Conservation (phyloP, 768 basidiomycete species). For the Lactarius hengduanensis region DNA sequence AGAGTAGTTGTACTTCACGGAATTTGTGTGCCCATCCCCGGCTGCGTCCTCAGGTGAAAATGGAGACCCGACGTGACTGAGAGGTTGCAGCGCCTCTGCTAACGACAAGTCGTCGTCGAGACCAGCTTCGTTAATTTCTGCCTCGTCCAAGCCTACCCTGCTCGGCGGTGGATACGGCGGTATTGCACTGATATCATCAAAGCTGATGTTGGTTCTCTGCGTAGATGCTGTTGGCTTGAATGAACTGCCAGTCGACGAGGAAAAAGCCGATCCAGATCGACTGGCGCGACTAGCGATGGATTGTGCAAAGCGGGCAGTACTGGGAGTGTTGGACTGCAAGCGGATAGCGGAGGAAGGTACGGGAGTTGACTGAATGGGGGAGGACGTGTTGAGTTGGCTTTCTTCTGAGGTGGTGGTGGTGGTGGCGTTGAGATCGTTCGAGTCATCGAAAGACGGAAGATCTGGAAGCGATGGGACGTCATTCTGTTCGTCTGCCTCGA, state of each 20-base stretch:
- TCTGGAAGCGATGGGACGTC: slow-evolving; percentile 85
- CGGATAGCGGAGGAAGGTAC: slow-evolving; percentile 48
- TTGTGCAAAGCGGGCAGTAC: slow-evolving; percentile 48
- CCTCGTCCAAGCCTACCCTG: slow-evolving; percentile 10
- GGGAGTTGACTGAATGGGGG: slow-evolving; percentile 70
- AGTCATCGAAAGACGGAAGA: slow-evolving; percentile 68
- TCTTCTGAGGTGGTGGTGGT: slow-evolving; percentile 36
- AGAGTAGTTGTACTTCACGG: slow-evolving; percentile 59
- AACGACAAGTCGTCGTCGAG: slow-evolving; percentile 47
- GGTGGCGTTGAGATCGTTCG: slow-evolving; percentile 42
- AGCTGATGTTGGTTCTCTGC: slow-evolving; percentile 39
- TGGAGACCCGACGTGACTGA: slow-evolving; percentile 55
- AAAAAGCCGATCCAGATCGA: slow-evolving; percentile 37
- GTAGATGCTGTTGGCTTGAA: slow-evolving; percentile 11
- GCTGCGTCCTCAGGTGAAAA: slow-evolving; percentile 38
- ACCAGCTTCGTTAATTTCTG: slow-evolving; percentile 34
- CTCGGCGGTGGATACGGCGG: slow-evolving; percentile 50
- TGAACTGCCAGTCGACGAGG: slow-evolving; percentile 26
- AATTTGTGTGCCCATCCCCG: slow-evolving; percentile 39
- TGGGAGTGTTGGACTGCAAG: slow-evolving; percentile 51
- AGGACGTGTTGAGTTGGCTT: slow-evolving; percentile 44
- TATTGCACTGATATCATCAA: slow-evolving; percentile 55
- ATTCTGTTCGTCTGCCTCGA: slow-evolving; percentile 68
- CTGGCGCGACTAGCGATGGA: slow-evolving; percentile 51
- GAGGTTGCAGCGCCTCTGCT: slow-evolving; percentile 54